phyloP scores from a whole-genome alignment of 1,284 basidiomycete species.

The Moesziomyces sp. region DNA sequence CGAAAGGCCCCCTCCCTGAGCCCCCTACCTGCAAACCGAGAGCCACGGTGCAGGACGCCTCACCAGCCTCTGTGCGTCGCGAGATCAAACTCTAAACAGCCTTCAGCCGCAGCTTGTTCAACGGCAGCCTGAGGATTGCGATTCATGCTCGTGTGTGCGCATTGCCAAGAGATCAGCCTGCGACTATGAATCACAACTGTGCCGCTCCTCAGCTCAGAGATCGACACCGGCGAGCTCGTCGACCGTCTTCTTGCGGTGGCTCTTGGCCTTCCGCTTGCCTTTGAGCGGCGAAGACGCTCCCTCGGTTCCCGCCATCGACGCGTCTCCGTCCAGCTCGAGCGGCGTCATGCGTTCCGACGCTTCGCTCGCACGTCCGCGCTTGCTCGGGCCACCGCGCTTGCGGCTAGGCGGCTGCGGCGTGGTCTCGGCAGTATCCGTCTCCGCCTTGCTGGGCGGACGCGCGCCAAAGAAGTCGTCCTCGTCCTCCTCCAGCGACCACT shows the following conservation, averaged over 20 bases:
- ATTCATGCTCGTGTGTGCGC: too few species aligned
- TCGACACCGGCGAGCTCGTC: constrained; percentile 47
- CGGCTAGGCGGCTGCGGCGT: constrained; percentile 43
- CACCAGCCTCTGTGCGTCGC: too few species aligned
- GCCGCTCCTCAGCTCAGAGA: neutral
- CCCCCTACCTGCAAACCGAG: too few species aligned
- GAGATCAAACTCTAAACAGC: too few species aligned
- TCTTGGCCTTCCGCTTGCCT: constrained; percentile 46
- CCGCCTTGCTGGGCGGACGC: constrained; percentile 42
- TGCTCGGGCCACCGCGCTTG: constrained; percentile 21
- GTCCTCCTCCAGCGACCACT: constrained; percentile 65
- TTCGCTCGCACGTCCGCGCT: constrained; percentile 32
- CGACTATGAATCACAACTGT: too few species aligned
- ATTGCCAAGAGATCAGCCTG: neutral
- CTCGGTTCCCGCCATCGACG: constrained; percentile 13
- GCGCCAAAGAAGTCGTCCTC: constrained; percentile 67
- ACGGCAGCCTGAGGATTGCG: too few species aligned
- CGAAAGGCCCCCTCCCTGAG: too few species aligned
- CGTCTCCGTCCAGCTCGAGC: constrained; percentile 29
- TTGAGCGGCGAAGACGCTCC: constrained; percentile 19
- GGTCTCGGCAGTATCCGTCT: constrained; percentile 49
- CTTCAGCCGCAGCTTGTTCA: too few species aligned
- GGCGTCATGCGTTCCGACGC: constrained; percentile 41
- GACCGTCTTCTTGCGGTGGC: constrained; percentile 51
- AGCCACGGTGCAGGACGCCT: too few species aligned